phyloP scores from a whole-genome alignment of 2,329 filamentous ascomycete genomes.

The Alternaria incomplexa region DNA sequence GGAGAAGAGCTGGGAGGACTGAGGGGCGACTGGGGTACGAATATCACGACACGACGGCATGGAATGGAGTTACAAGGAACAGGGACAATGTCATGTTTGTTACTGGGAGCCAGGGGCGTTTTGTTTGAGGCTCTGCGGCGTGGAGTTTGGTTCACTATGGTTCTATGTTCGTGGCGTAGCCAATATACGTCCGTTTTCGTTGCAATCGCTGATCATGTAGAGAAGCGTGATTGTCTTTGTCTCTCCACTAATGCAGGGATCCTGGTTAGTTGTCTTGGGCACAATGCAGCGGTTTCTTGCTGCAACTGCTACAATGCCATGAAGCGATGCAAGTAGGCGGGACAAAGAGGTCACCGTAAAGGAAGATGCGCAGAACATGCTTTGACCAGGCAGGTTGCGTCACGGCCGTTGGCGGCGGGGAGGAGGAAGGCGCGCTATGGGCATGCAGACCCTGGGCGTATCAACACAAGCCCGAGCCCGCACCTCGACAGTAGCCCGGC shows the following conservation, averaged over 20 bases:
- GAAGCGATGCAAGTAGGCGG: background rate
- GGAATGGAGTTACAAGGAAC: conserved; percentile 26
- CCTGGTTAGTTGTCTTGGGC: background rate
- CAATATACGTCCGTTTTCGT: background rate
- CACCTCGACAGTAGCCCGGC: conserved; percentile 19
- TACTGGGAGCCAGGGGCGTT: conserved; percentile 7
- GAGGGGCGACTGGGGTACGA: conserved; percentile 7
- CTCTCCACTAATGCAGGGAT: background rate
- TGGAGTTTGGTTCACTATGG: conserved; percentile 27
- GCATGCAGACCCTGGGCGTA: conserved; percentile 21
- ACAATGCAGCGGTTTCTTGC: background rate
- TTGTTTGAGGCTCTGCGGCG: conserved; percentile 26
- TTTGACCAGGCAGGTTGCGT: conserved; percentile 10
- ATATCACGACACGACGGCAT: conserved; percentile 21
- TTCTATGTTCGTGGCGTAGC: conserved; percentile 18
- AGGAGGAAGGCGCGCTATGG: conserved; percentile 31
- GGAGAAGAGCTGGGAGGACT: conserved; percentile 99
- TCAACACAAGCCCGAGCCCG: conserved; percentile 23
- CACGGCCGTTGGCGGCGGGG: conserved; percentile 21
- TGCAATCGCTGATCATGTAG: background rate
- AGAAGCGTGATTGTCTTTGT: background rate
- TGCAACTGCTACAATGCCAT: background rate
- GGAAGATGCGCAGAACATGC: background rate
- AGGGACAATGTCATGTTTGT: conserved; percentile 17
- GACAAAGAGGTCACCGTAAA: background rate